Conservation (phyloP, 805 yeast genomes). For the Candida manassasensis region DNA sequence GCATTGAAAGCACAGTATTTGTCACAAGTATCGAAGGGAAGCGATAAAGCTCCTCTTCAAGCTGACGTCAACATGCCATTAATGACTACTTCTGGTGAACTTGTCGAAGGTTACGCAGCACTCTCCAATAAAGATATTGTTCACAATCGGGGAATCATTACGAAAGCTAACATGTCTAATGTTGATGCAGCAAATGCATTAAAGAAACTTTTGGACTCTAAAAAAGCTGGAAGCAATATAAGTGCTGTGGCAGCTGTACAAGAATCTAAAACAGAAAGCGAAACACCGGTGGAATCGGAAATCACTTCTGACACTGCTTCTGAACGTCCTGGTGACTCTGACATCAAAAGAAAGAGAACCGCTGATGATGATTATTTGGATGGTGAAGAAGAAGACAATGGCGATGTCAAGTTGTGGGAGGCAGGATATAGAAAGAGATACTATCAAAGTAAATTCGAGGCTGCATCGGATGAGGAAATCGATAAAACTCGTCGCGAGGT, state of each 20-base stretch:
- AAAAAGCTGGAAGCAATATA: slow-evolving; percentile 16
- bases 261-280: slow-evolving; percentile 8
- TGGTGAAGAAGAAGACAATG: slow-evolving; percentile 26
- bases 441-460: slow-evolving; percentile 69
- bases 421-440: slow-evolving; percentile 84
- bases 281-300: slow-evolving; percentile 5
- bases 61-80: slow-evolving; percentile 73
- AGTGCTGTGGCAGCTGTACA: slow-evolving; percentile 43
- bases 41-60: slow-evolving; percentile 67
- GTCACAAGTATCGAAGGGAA: slow-evolving; percentile 61
- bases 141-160: slow-evolving; percentile 53
- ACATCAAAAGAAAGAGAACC: slow-evolving; percentile 8
- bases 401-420: slow-evolving; percentile 68
- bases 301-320: not conserved
- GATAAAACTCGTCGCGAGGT: slow-evolving; percentile 52
- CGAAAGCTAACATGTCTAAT: slow-evolving; percentile 69
- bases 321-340: slow-evolving; percentile 2
- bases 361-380: slow-evolving; percentile 16
- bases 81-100: slow-evolving; percentile 69
- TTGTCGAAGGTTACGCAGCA: slow-evolving; percentile 60
- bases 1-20: slow-evolving; percentile 40
- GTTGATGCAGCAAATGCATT: slow-evolving; percentile 62
- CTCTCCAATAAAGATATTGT: slow-evolving; percentile 70
- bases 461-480: slow-evolving; percentile 50
- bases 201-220: slow-evolving; percentile 32